Evolutionary conservation across 169 alveolate species (phyloP), one percentile per base, ranked within the genome.

Genomic region (Plasmodium cynomolgi): DNA sequence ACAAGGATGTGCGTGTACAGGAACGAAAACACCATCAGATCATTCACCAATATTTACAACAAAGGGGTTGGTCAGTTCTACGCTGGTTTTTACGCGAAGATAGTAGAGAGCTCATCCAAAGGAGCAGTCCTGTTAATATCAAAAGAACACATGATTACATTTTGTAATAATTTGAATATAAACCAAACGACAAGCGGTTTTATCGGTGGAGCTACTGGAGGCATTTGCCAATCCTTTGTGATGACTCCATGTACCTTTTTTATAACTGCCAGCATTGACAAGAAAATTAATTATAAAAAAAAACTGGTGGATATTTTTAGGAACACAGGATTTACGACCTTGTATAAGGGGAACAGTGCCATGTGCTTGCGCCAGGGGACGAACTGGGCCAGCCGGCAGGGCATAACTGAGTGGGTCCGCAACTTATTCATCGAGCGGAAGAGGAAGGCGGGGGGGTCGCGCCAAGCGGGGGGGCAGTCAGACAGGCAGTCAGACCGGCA

Each of bases 331-430:
- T 81, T 96, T 75, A 33, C 93, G 72, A 97, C 97, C 6, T 81
- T 96, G 54, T 96, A 96, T 81, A 94, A 96, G 20, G 98, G 98
- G 1, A 95, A 96, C 41, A 56, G 94, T 58, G 98, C 98, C 34
- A 88, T 96, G 79, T 96, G 97, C 4, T 91, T 95, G 58, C 91
- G 98, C 23, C 98, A 96, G 83, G 97, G 96, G 34, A 95, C 97
- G 1, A 96, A 96, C 47, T 96, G 98, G 98, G 98, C 98, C n/a
- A 93, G 97, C 26, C 72, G 98, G 26, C 97, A 96, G 72, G 98
- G 98, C 0, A 41, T 96, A 26, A 96, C 98, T n/a, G 98, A 96
- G 75, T 92, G 84, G 79, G 71, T 91, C 1, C 39, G 98, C 37
- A 54, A 39, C 58, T 72, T 56, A 56, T 72, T 39, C 50, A 81